These are phyloP conservation scores for Tricholoma sp. DNA, from an alignment of 768 basidiomycete species.

Conservation along the genomic window DNA sequence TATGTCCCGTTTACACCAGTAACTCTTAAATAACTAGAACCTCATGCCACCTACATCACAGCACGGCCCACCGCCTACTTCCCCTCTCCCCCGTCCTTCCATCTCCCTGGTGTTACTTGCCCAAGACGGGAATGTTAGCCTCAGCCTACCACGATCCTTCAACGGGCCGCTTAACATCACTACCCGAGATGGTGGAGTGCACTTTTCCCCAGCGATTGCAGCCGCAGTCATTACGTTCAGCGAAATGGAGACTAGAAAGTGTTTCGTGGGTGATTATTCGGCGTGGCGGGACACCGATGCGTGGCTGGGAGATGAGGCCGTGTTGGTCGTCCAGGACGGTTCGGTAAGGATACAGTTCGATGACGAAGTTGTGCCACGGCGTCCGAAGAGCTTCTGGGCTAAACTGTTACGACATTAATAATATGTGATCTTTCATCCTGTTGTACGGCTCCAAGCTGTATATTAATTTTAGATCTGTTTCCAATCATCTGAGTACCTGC, in stretches of 20 bases:
- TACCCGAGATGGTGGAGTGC: constrained; percentile 21
- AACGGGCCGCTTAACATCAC: constrained; percentile 26
- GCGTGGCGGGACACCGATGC: constrained; percentile 11
- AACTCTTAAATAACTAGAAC: neutral
- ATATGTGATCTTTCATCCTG: neutral
- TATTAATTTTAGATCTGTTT: neutral
- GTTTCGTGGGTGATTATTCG: constrained; percentile 33
- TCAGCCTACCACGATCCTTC: constrained; percentile 38
- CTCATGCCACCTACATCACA: neutral
- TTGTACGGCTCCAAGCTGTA: neutral
- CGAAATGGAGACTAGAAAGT: constrained; percentile 23
- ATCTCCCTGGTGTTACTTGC: constrained; percentile 19
- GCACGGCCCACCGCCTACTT: constrained; percentile 16
- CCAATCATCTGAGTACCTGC: neutral
- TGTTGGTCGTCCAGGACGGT: constrained; percentile 29
- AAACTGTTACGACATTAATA: constrained; percentile 14
- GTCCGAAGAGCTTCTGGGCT: constrained; percentile 2
- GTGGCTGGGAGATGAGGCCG: constrained; percentile 33
- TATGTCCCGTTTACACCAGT: constrained; percentile 7
- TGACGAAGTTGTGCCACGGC: constrained; percentile 23
- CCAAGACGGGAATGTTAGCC: constrained; percentile 23
- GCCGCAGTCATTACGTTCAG: constrained; percentile 24
- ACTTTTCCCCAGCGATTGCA: constrained; percentile 25
- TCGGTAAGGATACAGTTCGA: constrained; percentile 29
- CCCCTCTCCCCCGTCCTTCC: constrained; percentile 12